Conservation (phyloP, 2,329 filamentous ascomycete species). For the Talaromyces amestolkiae region DNA sequence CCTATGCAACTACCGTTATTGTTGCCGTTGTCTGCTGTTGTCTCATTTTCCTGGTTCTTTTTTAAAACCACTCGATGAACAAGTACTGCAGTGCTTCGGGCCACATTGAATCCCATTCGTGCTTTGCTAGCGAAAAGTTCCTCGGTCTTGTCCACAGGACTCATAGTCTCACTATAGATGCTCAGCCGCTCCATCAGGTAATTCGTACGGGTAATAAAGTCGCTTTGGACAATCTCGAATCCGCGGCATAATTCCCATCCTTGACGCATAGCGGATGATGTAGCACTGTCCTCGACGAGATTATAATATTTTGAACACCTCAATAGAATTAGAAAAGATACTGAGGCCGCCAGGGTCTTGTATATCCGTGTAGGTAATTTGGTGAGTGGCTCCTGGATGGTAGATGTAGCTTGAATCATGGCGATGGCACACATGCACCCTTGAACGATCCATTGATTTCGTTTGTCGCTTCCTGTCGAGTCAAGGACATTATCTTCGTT, state of each 20-base stretch:
- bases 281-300: conserved; percentile 1
- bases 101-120: conserved; percentile 14
- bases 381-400: background rate
- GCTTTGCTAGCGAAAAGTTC: conserved; percentile 10
- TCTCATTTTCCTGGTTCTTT: conserved; percentile 2
- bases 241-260: conserved; percentile 9
- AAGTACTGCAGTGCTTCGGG: conserved; percentile 4
- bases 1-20: background rate
- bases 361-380: conserved; percentile 6
- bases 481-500: background rate
- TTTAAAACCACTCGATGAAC: conserved; percentile 1
- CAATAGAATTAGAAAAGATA: conserved; percentile 14
- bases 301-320: conserved; percentile 8
- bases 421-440: background rate
- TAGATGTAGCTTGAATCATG: conserved; percentile 6
- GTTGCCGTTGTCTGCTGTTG: background rate
- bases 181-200: conserved; percentile 8
- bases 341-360: conserved; percentile 12
- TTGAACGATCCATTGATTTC: conserved; percentile 13
- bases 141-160: conserved; percentile 4
- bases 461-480: background rate
- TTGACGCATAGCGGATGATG: conserved; percentile 7
- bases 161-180: conserved; percentile 10
- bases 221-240: background rate
- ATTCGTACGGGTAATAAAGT: conserved; percentile 8